phyloP scores from a whole-genome alignment of 1,284 basidiomycete genomes.

The Boletus semigastroideus region DNA sequence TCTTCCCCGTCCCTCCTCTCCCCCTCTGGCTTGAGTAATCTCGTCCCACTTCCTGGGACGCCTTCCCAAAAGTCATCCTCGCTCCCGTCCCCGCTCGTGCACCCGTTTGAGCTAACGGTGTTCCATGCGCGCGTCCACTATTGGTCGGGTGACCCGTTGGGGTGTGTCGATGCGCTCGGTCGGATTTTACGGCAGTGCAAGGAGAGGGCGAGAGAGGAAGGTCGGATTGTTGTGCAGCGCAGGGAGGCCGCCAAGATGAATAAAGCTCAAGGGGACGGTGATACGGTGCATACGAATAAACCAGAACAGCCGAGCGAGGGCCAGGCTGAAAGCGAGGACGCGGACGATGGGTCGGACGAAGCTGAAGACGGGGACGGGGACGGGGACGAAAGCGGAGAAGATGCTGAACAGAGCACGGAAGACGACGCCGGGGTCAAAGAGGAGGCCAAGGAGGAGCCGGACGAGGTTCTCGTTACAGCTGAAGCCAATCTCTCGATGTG shows the following conservation, averaged over 20 bases:
- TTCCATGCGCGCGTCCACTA: conserved; percentile 68
- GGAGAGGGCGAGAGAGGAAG: conserved; percentile 49
- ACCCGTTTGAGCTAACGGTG: conserved; percentile 81
- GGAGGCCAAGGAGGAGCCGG: conserved; percentile 2
- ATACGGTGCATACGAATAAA: not conserved
- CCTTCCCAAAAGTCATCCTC: conserved; percentile 21
- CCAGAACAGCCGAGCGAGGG: not conserved
- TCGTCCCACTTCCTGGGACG: conserved; percentile 28
- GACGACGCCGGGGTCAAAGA: not conserved
- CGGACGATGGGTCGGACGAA: not conserved
- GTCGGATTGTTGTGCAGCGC: conserved; percentile 37
- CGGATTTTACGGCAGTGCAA: conserved; percentile 78
- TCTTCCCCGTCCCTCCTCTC: conserved; percentile 24
- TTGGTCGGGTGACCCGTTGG: conserved; percentile 73
- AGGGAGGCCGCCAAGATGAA: conserved; percentile 23
- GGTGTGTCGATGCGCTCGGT: conserved; percentile 75
- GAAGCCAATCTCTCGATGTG: conserved; percentile 62
- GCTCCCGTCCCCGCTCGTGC: conserved; percentile 29
- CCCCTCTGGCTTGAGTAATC: conserved; percentile 21
- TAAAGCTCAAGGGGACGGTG: not conserved
- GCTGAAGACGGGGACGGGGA: not conserved
- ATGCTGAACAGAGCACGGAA: not conserved
- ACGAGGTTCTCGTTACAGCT: conserved; percentile 32
- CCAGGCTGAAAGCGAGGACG: not conserved
- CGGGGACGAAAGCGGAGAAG: not conserved